Base-by-base conservation (phyloP, 208 protist species). In the Histomonas meleagridis region DNA sequence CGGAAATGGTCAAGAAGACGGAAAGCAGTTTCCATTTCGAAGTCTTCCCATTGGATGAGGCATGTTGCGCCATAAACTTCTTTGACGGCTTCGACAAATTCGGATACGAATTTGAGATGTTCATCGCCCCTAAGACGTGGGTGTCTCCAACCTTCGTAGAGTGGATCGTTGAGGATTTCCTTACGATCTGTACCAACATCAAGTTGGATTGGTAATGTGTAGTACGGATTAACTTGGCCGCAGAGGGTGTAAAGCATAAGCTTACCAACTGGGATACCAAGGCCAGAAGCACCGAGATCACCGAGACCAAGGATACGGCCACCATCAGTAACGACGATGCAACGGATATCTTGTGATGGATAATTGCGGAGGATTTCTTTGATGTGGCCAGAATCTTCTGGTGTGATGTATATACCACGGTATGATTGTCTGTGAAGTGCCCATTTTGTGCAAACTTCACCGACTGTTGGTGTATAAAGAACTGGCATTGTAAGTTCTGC, bases 381-480 rank as follows among this genome's bases (percentile, higher is more conserved):
- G n/a, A 90, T 57, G 4, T 60, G 14, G 7, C 78, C 78, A 60
- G 48, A 38, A 23, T 90, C 78, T 3, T 90, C n/a, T 51, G 49
- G 43, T 60, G 78, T 40, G 21, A 90, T 90, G 48, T 60, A 90
- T 2, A 90, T 90, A 21, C 78, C 78, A 76, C 65, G 65, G 65
- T 76, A 76, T 4, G 14, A n/a, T 46, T 4, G 65, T 21, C 65
- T 23, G 65, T 76, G 65, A 9, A 35, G 9, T 18, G 65, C 65
- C 65, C 65, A 76, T 21, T 76, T 76, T 21, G 38, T 23, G 65
- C 65, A 76, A 35, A 46, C 65, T 76, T 76, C 65, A 46, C 32
- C 76, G 48, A 90, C 76, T 32, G 76, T 90, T 90, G 76, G 76
- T 49, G 76, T 90, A 32, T 90, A 90, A n/a, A 90, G 48, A 90